Percentiles rank a stretch among this genome's conserved stretches.
Evolutionary conservation across 495 filamentous ascomycete species (phyloP).

Genomic region (Articulospora tetracladia): DNA sequence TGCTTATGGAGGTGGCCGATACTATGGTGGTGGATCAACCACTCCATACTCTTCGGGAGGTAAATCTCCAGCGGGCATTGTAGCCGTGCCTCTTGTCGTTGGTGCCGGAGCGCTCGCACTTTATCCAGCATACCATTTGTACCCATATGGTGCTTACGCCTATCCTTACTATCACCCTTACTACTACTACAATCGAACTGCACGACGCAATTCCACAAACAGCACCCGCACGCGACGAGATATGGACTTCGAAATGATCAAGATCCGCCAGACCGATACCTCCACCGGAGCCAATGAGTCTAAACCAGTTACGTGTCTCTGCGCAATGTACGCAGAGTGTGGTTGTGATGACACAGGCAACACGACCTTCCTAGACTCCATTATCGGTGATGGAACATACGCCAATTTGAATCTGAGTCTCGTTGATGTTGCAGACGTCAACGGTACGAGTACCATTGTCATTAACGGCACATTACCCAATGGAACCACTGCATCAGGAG

Average conservation of each 20-base stretch:
- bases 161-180: conserved; percentile 67
- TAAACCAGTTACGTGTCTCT: conserved; percentile 70
- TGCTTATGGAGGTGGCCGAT: conserved; percentile 60
- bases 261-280: conserved; percentile 14
- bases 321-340: conserved; percentile 65
- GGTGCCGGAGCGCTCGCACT: conserved; percentile 42
- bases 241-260: conserved; percentile 4
- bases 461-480: conserved; percentile 86
- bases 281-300: conserved; percentile 52
- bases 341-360: conserved; percentile 72
- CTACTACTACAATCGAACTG: conserved; percentile 52
- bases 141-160: conserved; percentile 61
- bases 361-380: conserved; percentile 48
- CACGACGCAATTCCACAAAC: conserved; percentile 20
- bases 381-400: conserved; percentile 65
- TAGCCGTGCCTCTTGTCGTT: conserved; percentile 53
- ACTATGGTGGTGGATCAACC: conserved; percentile 74
- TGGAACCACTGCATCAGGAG: conserved; percentile 68
- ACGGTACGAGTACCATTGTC: conserved; percentile 71
- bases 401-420: conserved; percentile 56
- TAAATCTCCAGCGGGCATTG: conserved; percentile 51
- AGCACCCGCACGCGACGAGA: not conserved
- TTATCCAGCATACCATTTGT: conserved; percentile 45
- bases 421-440: conserved; percentile 60
- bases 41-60: conserved; percentile 64